Evolutionary conservation across 805 yeast genomes (phyloP).

Genomic region (Barnettozyma wickerhamii): DNA sequence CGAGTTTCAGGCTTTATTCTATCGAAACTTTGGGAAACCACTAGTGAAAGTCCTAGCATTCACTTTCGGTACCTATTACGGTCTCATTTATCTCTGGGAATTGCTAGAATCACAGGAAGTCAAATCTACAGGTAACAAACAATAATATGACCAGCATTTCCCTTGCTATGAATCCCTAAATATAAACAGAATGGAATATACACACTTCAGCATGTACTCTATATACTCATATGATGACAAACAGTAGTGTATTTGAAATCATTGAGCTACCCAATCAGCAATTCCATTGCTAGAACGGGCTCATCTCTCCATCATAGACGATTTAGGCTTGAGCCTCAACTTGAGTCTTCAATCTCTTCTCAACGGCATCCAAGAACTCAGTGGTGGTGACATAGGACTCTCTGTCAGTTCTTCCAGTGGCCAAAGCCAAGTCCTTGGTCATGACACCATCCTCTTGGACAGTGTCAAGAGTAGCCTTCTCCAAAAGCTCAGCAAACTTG

Average conservation of each 20-base stretch:
- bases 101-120: constrained; percentile 31
- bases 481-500: constrained; percentile 60
- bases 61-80: constrained; percentile 44
- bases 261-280: constrained; percentile 1
- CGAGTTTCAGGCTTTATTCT: constrained; percentile 31
- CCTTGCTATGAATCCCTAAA: constrained; percentile 19
- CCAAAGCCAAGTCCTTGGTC: constrained; percentile 80
- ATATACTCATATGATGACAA: neutral
- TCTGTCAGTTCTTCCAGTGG: constrained; percentile 59
- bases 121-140: neutral
- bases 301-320: neutral
- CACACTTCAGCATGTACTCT: neutral
- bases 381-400: constrained; percentile 65
- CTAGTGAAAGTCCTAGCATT: constrained; percentile 39
- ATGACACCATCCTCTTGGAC: constrained; percentile 71
- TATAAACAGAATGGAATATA: neutral
- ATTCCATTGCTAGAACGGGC: constrained; percentile 5
- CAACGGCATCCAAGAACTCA: constrained; percentile 76
- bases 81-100: constrained; percentile 41
- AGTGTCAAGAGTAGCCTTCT: constrained; percentile 64
- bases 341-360: constrained; percentile 40
- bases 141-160: constrained; percentile 25
- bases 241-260: neutral
- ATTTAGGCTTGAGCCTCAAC: constrained; percentile 3
- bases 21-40: constrained; percentile 43